Conservation (phyloP, 2,329 filamentous ascomycete genomes). For the Trichoderma guizhouense region DNA sequence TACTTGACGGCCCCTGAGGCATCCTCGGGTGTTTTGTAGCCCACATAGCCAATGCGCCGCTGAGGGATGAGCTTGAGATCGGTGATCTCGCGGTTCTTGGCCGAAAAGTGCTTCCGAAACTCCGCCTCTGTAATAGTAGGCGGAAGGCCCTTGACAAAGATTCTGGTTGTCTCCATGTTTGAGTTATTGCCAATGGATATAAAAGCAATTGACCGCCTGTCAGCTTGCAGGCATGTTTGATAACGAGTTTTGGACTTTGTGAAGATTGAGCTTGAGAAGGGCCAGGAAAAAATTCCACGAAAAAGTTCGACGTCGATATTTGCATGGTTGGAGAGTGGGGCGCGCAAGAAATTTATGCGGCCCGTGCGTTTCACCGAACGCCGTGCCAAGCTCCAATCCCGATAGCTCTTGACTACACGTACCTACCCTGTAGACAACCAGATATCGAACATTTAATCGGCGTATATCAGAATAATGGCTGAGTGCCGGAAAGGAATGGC, state of each 20-base stretch:
- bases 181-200: background rate
- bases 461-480: background rate
- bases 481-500: fast-evolving
- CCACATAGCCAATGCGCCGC: constrained; percentile 91
- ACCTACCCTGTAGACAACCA: background rate
- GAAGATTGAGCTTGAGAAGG: background rate
- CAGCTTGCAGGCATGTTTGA: constrained; percentile 1
- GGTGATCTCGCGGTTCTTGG: constrained; percentile 69
- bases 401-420: background rate
- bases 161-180: constrained; percentile 59
- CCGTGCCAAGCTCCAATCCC: background rate
- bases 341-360: constrained; percentile 13
- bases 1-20: constrained; percentile 84
- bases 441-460: background rate
- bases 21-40: constrained; percentile 79
- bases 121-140: constrained; percentile 81
- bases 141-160: constrained; percentile 80
- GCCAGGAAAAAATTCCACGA: constrained; percentile 5
- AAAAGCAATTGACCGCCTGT: background rate
- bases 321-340: constrained; percentile 15
- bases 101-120: constrained; percentile 84
- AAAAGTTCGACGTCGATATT: constrained; percentile 4
- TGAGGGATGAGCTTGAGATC: constrained; percentile 89
- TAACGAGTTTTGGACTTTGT: background rate
- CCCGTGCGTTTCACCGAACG: constrained; percentile 14